phyloP scores from a whole-genome alignment of 208 protist species.

The Herpetomonas tarakana region DNA sequence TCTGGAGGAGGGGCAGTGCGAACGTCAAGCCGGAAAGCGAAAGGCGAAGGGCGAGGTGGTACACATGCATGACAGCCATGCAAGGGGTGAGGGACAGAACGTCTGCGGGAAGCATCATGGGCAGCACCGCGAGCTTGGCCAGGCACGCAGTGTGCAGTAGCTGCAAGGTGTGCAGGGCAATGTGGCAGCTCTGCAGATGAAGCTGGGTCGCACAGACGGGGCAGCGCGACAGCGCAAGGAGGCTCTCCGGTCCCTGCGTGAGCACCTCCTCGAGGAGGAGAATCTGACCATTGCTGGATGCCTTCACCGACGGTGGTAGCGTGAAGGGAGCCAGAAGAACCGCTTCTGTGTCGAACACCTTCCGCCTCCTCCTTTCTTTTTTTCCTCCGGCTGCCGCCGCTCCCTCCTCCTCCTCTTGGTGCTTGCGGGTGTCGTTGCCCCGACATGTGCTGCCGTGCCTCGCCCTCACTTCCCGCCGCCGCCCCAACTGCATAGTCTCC shows the following conservation, averaged over 20 bases:
- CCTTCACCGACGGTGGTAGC: too few species aligned
- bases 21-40: neutral
- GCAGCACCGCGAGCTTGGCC: slow-evolving; percentile 15
- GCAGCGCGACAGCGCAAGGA: slow-evolving; percentile 12
- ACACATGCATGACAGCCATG: slow-evolving; percentile 19
- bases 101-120: slow-evolving; percentile 14
- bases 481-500: too few species aligned
- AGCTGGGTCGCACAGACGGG: slow-evolving; percentile 49
- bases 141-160: slow-evolving; percentile 18
- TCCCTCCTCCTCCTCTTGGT: too few species aligned
- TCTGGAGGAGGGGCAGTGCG: slow-evolving; percentile 4
- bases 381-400: too few species aligned
- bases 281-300: too few species aligned
- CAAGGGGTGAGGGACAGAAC: slow-evolving; percentile 15
- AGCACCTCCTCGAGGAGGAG: neutral
- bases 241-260: neutral
- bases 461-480: too few species aligned
- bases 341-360: too few species aligned
- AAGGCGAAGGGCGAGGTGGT: slow-evolving; percentile 27
- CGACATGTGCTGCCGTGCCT: too few species aligned
- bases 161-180: slow-evolving; percentile 38
- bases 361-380: too few species aligned
- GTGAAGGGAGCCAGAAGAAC: too few species aligned
- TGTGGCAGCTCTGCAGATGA: slow-evolving; percentile 31
- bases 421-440: too few species aligned